Conservation (phyloP, 2,329 filamentous ascomycete genomes). For the Fusarium verrucosum region DNA sequence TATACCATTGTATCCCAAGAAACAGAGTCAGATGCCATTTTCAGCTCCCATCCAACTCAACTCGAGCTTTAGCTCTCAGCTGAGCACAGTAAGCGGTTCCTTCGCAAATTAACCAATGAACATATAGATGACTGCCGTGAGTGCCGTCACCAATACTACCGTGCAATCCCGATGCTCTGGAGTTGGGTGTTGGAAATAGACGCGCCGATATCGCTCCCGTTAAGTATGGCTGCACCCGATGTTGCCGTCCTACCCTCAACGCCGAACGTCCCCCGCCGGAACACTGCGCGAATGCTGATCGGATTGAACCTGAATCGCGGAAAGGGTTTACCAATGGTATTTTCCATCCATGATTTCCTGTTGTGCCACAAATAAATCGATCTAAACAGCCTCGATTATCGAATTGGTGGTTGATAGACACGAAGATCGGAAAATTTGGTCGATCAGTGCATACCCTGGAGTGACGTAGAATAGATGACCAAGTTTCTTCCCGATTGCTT, state of each 20-base stretch:
- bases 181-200: not conserved
- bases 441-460: conserved; percentile 23
- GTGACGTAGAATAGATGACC: conserved; percentile 32
- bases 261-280: not conserved
- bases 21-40: no score
- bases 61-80: not conserved
- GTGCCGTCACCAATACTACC: not conserved
- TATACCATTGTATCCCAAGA: not conserved
- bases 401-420: not conserved
- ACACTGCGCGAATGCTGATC: not conserved
- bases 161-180: not conserved
- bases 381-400: not conserved
- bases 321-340: not conserved
- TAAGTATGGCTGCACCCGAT: not conserved
- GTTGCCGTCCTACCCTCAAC: not conserved
- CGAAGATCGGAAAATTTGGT: conserved; percentile 7
- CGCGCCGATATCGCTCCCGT: not conserved
- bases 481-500: conserved; percentile 10
- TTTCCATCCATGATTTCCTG: not conserved
- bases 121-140: not conserved
- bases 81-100: not conserved
- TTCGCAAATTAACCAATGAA: not conserved
- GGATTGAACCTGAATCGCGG: not conserved
- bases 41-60: not conserved
- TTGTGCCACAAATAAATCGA: conserved; percentile 20